These are phyloP conservation scores for Clarireedia hainanense DNA, from an alignment of 2,329 filamentous ascomycete species.

Conservation along the genomic window DNA sequence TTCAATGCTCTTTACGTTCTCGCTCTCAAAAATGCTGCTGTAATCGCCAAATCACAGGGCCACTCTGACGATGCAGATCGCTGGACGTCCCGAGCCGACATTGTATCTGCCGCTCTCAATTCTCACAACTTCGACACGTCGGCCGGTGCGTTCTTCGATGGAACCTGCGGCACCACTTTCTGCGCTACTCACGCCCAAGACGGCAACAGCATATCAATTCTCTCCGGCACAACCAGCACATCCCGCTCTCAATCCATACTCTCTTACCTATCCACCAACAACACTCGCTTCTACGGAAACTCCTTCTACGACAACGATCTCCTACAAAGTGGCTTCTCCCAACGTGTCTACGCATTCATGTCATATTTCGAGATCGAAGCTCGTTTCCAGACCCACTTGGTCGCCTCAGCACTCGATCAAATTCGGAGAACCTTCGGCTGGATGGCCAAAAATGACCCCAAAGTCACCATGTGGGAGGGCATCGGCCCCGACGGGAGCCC, in stretches of 20 bases:
- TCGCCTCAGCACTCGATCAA: slow-evolving; percentile 36
- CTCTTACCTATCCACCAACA: slow-evolving; percentile 32
- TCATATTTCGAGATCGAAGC: slow-evolving; percentile 47
- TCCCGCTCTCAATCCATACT: slow-evolving; percentile 30
- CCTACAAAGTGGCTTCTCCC: slow-evolving; percentile 32
- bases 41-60: slow-evolving; percentile 32
- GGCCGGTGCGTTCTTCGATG: slow-evolving; percentile 40
- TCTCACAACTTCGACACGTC: slow-evolving; percentile 32
- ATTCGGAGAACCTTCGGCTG: slow-evolving; percentile 41
- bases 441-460: slow-evolving; percentile 41
- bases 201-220: slow-evolving; percentile 41
- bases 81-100: slow-evolving; percentile 34
- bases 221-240: slow-evolving; percentile 31
- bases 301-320: slow-evolving; percentile 42
- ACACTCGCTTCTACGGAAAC: slow-evolving; percentile 38
- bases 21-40: slow-evolving; percentile 37
- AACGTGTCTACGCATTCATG: slow-evolving; percentile 43
- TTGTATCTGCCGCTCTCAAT: slow-evolving; percentile 32
- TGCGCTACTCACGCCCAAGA: slow-evolving; percentile 38
- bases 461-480: slow-evolving; percentile 44
- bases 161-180: slow-evolving; percentile 22
- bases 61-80: slow-evolving; percentile 30
- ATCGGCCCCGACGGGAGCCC: slow-evolving; percentile 36
- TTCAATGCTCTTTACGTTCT: slow-evolving; percentile 45
- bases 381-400: slow-evolving; percentile 34